Conservation (phyloP, 495 filamentous ascomycete species). For the Rostrohypoxylon terebratum region DNA sequence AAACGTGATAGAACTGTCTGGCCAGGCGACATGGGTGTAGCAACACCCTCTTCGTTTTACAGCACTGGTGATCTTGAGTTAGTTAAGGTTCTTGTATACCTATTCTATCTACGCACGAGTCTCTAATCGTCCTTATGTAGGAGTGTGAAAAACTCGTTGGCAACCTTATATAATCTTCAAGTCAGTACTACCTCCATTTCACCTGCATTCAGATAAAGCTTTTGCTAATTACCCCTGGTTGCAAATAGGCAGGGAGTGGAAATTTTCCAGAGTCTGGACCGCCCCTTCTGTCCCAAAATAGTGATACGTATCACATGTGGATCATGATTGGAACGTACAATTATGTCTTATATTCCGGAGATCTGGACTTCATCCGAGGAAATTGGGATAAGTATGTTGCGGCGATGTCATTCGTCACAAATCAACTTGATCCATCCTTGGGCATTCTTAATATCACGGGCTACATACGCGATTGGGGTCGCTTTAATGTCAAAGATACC, state of each 20-base stretch:
- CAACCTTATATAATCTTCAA: slow-evolving; percentile 70
- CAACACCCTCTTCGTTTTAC: slow-evolving; percentile 66
- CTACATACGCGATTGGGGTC: slow-evolving; percentile 66
- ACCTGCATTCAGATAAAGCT: not conserved
- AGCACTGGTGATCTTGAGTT: slow-evolving; percentile 68
- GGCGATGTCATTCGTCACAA: slow-evolving; percentile 67
- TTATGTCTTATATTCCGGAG: slow-evolving; percentile 69
- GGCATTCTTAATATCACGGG: slow-evolving; percentile 69
- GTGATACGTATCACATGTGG: slow-evolving; percentile 73
- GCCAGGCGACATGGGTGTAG: slow-evolving; percentile 72
- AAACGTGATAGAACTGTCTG: slow-evolving; percentile 70
- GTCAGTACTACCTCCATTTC: slow-evolving; percentile 40
- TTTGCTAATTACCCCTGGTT: slow-evolving; percentile 38
- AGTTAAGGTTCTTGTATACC: no score
- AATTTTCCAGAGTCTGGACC: slow-evolving; percentile 66
- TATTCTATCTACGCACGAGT: not conserved
- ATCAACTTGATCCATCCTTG: slow-evolving; percentile 60
- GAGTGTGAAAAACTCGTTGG: slow-evolving; percentile 70
- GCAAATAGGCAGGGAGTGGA: slow-evolving; percentile 38
- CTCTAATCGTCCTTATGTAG: slow-evolving; percentile 32
- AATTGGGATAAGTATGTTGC: slow-evolving; percentile 65
- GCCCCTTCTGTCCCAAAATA: slow-evolving; percentile 65
- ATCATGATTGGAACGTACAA: slow-evolving; percentile 73
- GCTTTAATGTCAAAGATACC: slow-evolving; percentile 64
- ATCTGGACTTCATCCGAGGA: slow-evolving; percentile 60